These are phyloP conservation scores for Nemania serpens DNA, from an alignment of 2,329 filamentous ascomycete species.

Conservation along the genomic window DNA sequence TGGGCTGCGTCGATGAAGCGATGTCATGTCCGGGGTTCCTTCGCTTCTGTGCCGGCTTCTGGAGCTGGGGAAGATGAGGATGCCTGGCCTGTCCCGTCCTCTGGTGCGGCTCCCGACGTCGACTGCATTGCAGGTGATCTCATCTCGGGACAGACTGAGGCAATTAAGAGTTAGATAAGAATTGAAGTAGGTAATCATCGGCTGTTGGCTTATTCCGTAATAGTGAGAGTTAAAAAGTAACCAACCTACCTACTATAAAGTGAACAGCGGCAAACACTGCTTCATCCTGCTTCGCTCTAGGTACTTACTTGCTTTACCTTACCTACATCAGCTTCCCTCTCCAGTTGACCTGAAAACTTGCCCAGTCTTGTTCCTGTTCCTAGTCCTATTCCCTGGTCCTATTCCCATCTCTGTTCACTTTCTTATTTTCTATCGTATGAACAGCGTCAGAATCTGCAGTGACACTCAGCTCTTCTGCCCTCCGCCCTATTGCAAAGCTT, in stretches of 20 bases:
- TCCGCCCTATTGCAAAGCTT: background rate
- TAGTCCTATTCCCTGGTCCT: too few relatives aligned
- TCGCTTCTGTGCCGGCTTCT: background rate
- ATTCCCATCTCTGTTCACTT: too few relatives aligned
- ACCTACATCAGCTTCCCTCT: too few relatives aligned
- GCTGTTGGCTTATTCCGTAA: background rate
- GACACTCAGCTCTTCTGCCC: too few relatives aligned
- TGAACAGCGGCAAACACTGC: too few relatives aligned
- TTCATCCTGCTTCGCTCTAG: too few relatives aligned
- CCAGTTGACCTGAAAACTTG: too few relatives aligned
- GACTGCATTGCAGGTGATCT: conserved; percentile 17
- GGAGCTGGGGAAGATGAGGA: background rate
- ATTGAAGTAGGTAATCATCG: background rate
- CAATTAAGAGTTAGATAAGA: conserved; percentile 8
- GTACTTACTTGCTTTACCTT: too few relatives aligned
- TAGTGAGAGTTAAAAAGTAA: background rate
- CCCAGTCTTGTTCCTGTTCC: too few relatives aligned
- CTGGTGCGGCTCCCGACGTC: conserved; percentile 11
- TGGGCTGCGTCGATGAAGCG: background rate
- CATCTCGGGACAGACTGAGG: conserved; percentile 17
- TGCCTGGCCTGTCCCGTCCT: background rate
- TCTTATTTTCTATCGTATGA: too few relatives aligned
- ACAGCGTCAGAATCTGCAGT: too few relatives aligned
- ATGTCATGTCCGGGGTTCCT: conserved; percentile 9
- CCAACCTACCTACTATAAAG: too few relatives aligned